A percentile compares a stretch with the other conserved stretches of the same genome.
phyloP scores from a whole-genome alignment of 768 basidiomycete genomes.

The Trametes coccinea region DNA sequence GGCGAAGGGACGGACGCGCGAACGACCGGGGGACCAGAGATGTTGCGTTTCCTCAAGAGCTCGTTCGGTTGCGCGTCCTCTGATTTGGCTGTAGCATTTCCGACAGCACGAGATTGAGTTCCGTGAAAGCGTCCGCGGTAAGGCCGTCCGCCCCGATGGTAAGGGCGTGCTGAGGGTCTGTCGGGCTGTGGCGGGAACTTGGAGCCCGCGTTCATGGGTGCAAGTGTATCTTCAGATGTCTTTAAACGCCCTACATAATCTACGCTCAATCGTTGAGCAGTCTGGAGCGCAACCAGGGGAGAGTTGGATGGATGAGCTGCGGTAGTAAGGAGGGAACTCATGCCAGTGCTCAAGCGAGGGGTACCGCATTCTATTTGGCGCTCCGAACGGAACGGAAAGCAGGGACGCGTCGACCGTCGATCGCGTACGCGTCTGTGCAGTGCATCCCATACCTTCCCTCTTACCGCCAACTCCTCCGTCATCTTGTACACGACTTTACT shows the following conservation, averaged over 20 bases:
- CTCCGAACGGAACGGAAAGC: constrained; percentile 8
- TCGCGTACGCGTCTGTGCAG: constrained; percentile 2
- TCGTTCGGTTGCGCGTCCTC: constrained; percentile 11
- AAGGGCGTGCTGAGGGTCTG: background rate
- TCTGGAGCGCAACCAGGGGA: no score
- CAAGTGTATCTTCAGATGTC: no score
- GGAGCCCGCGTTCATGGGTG: no score
- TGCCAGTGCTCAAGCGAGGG: no score
- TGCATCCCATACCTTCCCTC: background rate
- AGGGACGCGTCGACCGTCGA: constrained; percentile 6
- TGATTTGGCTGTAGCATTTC: background rate
- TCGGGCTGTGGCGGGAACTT: no score
- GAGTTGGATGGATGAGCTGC: no score
- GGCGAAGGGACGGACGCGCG: constrained; percentile 1
- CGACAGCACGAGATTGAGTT: background rate
- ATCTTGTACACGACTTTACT: no score
- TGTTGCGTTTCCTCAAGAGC: constrained; percentile 4
- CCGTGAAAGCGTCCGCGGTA: background rate
- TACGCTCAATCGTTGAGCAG: no score
- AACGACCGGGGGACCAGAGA: background rate
- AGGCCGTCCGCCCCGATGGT: background rate
- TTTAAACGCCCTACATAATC: no score
- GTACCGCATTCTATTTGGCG: background rate
- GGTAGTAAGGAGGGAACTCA: no score
- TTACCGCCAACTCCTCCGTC: background rate